Evolutionary conservation across 1,284 basidiomycete species (phyloP).

Genomic region (Sparassis latifolia): DNA sequence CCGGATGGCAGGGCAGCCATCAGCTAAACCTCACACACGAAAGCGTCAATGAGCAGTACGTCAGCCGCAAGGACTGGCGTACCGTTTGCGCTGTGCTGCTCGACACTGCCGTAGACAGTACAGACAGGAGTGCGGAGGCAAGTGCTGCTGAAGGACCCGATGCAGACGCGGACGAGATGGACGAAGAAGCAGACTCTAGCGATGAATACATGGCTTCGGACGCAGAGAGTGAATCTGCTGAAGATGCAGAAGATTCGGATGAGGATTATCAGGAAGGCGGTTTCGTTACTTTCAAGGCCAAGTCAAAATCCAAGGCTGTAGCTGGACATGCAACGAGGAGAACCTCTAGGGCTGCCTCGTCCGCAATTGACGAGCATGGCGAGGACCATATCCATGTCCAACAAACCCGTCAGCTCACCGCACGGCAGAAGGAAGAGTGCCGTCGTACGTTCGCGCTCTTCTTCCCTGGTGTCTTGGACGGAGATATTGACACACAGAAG

Average conservation of each 20-base stretch:
- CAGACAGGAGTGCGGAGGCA: conserved; percentile 21
- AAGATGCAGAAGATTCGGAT: conserved; percentile 18
- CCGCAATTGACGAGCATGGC: conserved; percentile 7
- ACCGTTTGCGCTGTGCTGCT: conserved; percentile 67
- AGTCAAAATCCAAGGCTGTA: conserved; percentile 6
- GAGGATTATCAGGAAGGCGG: conserved; percentile 28
- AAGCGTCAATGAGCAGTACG: conserved; percentile 20
- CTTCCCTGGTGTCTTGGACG: conserved; percentile 44
- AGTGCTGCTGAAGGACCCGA: conserved; percentile 17
- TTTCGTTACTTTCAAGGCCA: conserved; percentile 13
- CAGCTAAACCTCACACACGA: conserved; percentile 8
- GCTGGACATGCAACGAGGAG: conserved; percentile 8
- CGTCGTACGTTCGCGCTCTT: conserved; percentile 59
- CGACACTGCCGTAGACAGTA: conserved; percentile 21
- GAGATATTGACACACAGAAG: conserved; percentile 40
- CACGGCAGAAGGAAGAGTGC: conserved; percentile 47
- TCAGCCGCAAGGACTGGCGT: conserved; percentile 64
- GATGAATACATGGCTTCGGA: conserved; percentile 23
- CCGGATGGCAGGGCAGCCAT: conserved; percentile 44
- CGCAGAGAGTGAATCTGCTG: conserved; percentile 14
- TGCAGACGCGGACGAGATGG: conserved; percentile 16
- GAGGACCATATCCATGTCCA: conserved; percentile 3
- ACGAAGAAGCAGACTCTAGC: conserved; percentile 14
- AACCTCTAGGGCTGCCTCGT: conserved; percentile 2
- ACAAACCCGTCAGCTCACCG: conserved; percentile 28